phyloP scores from a whole-genome alignment of 805 yeast genomes.

The Barnettozyma sucrosica region DNA sequence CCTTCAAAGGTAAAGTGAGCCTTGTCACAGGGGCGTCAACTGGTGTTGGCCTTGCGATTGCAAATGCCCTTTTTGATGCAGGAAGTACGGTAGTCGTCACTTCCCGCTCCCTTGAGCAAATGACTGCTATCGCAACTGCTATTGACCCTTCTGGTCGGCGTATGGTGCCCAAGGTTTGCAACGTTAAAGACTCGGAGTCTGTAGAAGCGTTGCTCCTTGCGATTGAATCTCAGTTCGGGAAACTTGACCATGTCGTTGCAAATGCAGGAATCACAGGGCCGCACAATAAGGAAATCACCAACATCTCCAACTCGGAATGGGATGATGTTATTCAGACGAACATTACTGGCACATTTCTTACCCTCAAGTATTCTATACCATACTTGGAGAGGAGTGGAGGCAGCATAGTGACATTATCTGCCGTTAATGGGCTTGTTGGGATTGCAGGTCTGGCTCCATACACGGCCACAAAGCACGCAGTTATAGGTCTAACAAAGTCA shows the following conservation, averaged over 20 bases:
- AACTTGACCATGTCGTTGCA: background rate
- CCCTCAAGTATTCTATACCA: background rate
- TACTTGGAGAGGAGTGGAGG: background rate
- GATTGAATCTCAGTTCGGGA: background rate
- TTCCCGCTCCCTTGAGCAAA: background rate
- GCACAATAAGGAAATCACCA: background rate
- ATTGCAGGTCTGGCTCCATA: background rate
- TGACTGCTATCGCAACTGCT: background rate
- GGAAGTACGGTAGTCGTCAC: background rate
- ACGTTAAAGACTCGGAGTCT: background rate
- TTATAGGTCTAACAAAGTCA: background rate
- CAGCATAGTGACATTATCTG: background rate
- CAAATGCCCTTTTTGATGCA: background rate
- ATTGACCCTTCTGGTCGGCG: background rate
- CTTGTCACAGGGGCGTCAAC: slow-evolving; percentile 1
- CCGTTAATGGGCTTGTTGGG: slow-evolving; percentile 1
- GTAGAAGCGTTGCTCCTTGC: background rate
- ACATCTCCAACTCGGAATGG: background rate
- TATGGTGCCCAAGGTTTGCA: background rate
- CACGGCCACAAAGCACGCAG: slow-evolving; percentile 1
- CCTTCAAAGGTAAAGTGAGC: background rate
- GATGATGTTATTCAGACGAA: background rate
- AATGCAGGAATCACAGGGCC: slow-evolving; percentile 1
- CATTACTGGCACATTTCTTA: slow-evolving; percentile 1
- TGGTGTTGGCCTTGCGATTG: background rate